A percentile compares a stretch with the other conserved stretches of the same genome.
phyloP scores from a whole-genome alignment of 352 stramenopile species.

The Pelagophyceae sp. region DNA sequence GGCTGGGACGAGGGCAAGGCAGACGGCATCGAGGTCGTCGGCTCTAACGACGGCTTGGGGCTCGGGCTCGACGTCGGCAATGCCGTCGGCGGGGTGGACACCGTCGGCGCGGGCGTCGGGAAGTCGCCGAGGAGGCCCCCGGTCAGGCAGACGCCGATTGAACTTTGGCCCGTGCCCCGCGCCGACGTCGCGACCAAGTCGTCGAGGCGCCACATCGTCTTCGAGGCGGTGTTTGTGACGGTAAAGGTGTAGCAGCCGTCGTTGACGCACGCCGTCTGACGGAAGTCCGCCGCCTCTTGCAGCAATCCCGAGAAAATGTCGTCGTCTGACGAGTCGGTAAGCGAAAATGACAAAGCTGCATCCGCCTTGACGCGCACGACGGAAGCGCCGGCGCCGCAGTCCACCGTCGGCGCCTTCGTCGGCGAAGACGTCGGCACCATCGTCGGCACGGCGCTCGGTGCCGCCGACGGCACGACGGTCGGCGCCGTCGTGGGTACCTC shows the following conservation, averaged over 20 bases:
- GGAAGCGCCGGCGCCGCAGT: background rate
- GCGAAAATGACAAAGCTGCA: background rate
- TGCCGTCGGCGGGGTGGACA: conserved; percentile 6
- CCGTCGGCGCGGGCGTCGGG: background rate
- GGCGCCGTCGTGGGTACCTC: background rate
- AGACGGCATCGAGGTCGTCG: background rate
- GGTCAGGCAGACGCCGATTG: background rate
- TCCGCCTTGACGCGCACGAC: background rate
- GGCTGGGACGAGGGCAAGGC: background rate
- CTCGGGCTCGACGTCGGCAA: background rate
- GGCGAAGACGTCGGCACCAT: conserved; percentile 13
- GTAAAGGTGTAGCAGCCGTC: too few species aligned
- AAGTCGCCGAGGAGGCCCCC: background rate
- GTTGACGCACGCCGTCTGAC: too few species aligned
- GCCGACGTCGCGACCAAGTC: background rate
- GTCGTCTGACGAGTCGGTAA: background rate
- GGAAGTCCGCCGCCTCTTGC: background rate
- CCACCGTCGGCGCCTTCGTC: conserved; percentile 9
- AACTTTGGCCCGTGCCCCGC: background rate
- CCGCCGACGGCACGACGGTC: conserved; percentile 7
- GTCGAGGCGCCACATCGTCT: conserved; percentile 12
- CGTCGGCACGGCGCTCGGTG: background rate
- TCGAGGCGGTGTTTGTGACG: background rate
- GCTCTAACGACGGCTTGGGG: background rate
- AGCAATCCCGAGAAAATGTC: background rate